Evolutionary conservation across 2,329 filamentous ascomycete species (phyloP), one percentile per base, ranked within the genome.

Genomic region (Xylariaceae sp.): DNA sequence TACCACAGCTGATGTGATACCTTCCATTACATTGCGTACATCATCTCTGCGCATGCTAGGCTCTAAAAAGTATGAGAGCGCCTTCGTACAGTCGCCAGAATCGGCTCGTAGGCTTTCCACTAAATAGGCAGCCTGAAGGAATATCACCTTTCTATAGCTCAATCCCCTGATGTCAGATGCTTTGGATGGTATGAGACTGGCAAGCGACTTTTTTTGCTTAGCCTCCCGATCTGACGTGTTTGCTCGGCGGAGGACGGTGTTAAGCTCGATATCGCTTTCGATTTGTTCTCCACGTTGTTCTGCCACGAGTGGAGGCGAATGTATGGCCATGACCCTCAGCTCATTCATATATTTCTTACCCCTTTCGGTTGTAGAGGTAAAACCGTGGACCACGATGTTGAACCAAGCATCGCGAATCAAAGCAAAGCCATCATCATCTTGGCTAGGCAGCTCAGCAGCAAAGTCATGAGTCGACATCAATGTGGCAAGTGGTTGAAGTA

Each of bases 241-340:
- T 15, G 92, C 93, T 56, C 94, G 85, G 55, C 93, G 86, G 44
- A 99, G 79, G 15, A 97, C 89, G 0, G 92, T 96, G 67, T 99
- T 97, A 33, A 99, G 82, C 67, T 99, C 94, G 50, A 99, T 93
- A 61, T 97, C 94, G 69, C 92, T 97, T 72, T 99, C 94, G 8
- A 94, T 82, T 67, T 95, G 87, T 63, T 96, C 92, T 24, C 91
- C 88, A 53, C 92, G 86, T 68, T 95, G 89, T 67, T 96, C 91
- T 2, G 92, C 86, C 26, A 99, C 88, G 49, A 99, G 75, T 0
- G 94, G 89, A 23, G 89, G 87, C 10, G 92, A 96, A 72, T 96
- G 87, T 45, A 91, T 84, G 1, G 95, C 93, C 68, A 99, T 86
- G 29, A 90, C 79, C 20, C 89, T 85, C 16, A 99, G 79, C 67